phyloP scores from a whole-genome alignment of 75 land plant species.

The Sequoia sempervirens region DNA sequence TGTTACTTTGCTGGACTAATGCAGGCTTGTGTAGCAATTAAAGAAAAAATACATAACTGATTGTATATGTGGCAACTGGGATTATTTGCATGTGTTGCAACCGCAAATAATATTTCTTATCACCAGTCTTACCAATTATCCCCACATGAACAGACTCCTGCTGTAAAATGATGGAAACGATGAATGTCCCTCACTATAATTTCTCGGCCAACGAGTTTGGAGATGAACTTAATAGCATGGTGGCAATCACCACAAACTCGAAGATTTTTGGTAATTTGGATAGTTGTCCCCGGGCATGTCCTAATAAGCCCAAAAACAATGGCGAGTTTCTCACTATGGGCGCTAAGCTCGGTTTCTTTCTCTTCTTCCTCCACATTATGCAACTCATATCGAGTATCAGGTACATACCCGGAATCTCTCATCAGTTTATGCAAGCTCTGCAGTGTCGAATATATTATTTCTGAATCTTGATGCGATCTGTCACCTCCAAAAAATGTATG shows the following conservation, averaged over 20 bases:
- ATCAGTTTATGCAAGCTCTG: constrained; percentile 13
- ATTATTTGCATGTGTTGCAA: background rate
- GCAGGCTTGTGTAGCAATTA: background rate
- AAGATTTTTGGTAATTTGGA: constrained; percentile 30
- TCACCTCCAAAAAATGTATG: constrained; percentile 37
- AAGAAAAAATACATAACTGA: background rate
- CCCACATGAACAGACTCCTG: constrained; percentile 36
- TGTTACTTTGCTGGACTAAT: background rate
- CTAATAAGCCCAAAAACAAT: constrained; percentile 38
- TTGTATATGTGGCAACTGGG: background rate
- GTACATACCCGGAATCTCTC: constrained; percentile 31
- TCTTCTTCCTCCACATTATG: constrained; percentile 35
- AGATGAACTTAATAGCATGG: constrained; percentile 27
- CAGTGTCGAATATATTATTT: constrained; percentile 21
- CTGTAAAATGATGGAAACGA: constrained; percentile 32
- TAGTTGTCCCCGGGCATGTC: constrained; percentile 14
- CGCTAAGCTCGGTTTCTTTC: constrained; percentile 15
- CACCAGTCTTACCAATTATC: constrained; percentile 26
- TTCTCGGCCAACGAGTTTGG: constrained; percentile 27
- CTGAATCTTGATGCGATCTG: constrained; percentile 27
- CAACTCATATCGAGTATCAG: constrained; percentile 18
- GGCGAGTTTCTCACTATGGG: constrained; percentile 37
- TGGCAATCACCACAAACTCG: constrained; percentile 40
- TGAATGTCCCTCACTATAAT: constrained; percentile 24
- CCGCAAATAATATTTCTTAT: background rate